Conservation (phyloP, 495 filamentous ascomycete species). For the Neurospora hispaniola region DNA sequence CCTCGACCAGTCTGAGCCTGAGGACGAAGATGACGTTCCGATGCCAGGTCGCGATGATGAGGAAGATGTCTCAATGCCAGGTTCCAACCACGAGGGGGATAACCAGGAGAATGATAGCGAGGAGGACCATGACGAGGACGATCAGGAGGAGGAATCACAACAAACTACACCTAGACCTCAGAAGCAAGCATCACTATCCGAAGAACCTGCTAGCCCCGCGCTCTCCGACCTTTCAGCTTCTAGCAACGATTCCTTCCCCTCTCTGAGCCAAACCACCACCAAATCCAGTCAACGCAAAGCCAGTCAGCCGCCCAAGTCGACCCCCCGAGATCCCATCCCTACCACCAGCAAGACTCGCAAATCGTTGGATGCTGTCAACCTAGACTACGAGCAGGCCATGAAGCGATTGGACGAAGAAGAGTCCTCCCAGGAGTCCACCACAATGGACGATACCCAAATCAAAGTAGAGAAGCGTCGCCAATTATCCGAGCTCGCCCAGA, state of each 20-base stretch:
- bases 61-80: neutral
- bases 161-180: neutral
- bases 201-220: conserved; percentile 4
- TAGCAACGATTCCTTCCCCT: conserved; percentile 23
- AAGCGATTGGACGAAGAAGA: conserved; percentile 20
- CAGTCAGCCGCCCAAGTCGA: neutral
- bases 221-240: conserved; percentile 4
- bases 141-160: neutral
- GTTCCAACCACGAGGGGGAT: too few relatives aligned
- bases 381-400: conserved; percentile 28
- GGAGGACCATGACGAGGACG: neutral
- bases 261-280: conserved; percentile 19
- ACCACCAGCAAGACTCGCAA: conserved; percentile 13
- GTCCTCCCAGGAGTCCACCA: conserved; percentile 3
- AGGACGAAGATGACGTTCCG: conserved; percentile 8
- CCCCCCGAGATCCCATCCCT: conserved; percentile 9
- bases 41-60: neutral
- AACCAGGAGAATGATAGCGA: conserved; percentile 2
- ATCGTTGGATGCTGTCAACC: conserved; percentile 9
- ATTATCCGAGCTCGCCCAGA: conserved; percentile 1
- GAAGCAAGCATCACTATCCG: conserved; percentile 2
- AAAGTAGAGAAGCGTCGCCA: neutral
- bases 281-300: neutral
- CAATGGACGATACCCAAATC: neutral
- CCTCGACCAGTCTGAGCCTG: conserved; percentile 7